Conservation (phyloP, 2,329 filamentous ascomycete genomes). For the Diaporthe citrichinensis region DNA sequence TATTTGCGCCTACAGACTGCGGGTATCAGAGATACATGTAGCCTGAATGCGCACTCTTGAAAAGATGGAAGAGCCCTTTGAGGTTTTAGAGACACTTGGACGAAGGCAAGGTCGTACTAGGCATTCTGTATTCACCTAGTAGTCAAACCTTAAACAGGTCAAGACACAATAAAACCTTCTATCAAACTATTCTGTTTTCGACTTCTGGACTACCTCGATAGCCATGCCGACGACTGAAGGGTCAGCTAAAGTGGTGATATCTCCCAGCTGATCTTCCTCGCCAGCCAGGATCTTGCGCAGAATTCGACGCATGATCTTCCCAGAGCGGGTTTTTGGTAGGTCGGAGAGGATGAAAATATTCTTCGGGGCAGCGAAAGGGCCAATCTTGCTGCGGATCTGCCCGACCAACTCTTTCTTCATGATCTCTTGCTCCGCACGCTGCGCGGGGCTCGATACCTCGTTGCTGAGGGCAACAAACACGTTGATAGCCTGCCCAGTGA, state of each 20-base stretch:
- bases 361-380: conserved; percentile 97
- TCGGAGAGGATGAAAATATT: conserved; percentile 91
- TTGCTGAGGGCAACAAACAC: conserved; percentile 93
- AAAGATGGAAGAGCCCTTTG: too few relatives aligned
- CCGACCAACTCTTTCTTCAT: conserved; percentile 93
- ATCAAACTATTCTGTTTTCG: not conserved
- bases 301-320: conserved; percentile 99
- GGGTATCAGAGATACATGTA: too few relatives aligned
- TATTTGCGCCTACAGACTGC: too few relatives aligned
- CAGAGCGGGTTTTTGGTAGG: conserved; percentile 95
- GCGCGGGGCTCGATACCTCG: conserved; percentile 64
- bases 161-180: not conserved
- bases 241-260: conserved; percentile 93
- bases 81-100: too few relatives aligned
- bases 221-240: conserved; percentile 91
- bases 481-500: conserved; percentile 97
- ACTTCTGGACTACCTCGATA: conserved; percentile 80
- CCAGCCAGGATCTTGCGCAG: conserved; percentile 96
- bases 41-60: too few relatives aligned
- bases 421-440: conserved; percentile 65
- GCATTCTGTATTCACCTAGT: too few relatives aligned
- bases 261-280: conserved; percentile 96
- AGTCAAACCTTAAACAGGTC: too few relatives aligned
- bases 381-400: conserved; percentile 97
- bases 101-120: too few relatives aligned